A percentile compares a stretch with the other conserved stretches of the same genome.
phyloP scores from a whole-genome alignment of 1,284 basidiomycete genomes.

The Tranzscheliella williamsii region DNA sequence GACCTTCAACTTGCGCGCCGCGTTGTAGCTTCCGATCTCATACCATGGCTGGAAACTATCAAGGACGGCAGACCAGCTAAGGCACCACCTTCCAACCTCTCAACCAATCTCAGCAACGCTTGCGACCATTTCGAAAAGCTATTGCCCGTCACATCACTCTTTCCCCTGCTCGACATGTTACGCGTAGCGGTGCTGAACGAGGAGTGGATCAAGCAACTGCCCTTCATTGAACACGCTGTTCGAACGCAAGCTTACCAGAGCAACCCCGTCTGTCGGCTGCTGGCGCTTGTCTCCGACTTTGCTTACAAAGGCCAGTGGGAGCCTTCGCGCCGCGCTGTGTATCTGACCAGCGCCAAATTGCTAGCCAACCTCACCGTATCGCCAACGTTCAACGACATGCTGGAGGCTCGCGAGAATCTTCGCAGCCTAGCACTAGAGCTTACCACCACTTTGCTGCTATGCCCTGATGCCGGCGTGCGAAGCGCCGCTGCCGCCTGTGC shows the following conservation, averaged over 20 bases:
- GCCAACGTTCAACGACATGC: constrained; percentile 64
- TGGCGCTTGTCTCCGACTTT: constrained; percentile 9
- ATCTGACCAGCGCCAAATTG: constrained; percentile 72
- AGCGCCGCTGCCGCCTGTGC: constrained; percentile 78
- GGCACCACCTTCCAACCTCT: constrained; percentile 1
- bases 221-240: constrained; percentile 5
- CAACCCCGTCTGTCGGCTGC: constrained; percentile 8
- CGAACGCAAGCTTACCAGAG: constrained; percentile 7
- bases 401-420: constrained; percentile 65
- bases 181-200: constrained; percentile 74
- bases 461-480: constrained; percentile 71
- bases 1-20: constrained; percentile 54
- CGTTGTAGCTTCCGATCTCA: constrained; percentile 64
- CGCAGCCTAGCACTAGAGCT: constrained; percentile 64
- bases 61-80: constrained; percentile 1
- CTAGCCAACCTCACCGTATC: constrained; percentile 73
- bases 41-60: constrained; percentile 28
- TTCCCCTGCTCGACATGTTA: constrained; percentile 83
- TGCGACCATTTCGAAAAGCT: constrained; percentile 2
- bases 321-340: constrained; percentile 63
- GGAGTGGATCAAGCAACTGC: constrained; percentile 2
- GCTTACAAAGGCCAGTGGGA: constrained; percentile 63
- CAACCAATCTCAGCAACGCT: constrained; percentile 1
- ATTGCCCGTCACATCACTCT: constrained; percentile 70
- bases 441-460: constrained; percentile 69